phyloP scores from a whole-genome alignment of 2,329 filamentous ascomycete genomes.

The Aspergillus neoniger region DNA sequence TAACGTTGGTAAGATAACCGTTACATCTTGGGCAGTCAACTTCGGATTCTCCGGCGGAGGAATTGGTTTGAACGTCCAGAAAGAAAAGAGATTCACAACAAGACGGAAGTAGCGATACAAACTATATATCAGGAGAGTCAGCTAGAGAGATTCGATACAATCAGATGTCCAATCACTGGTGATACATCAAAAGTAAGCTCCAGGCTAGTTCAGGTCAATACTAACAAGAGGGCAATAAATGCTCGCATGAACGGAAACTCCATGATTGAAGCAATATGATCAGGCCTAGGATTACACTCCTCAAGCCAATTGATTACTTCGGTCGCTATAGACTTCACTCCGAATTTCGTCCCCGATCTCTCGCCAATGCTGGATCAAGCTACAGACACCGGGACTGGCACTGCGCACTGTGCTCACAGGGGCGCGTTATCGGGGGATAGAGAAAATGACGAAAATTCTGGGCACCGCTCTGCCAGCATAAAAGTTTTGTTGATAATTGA shows the following conservation, averaged over 20 bases:
- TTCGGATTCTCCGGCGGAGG: constrained; percentile 79
- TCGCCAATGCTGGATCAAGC: background rate
- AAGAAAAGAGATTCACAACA: constrained; percentile 79
- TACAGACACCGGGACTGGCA: background rate
- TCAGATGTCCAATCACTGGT: too few relatives aligned
- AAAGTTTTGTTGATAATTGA: background rate
- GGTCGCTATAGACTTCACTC: background rate
- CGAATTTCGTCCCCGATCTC: background rate
- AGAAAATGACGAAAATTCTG: background rate
- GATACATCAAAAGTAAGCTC: background rate
- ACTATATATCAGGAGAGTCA: constrained; percentile 52
- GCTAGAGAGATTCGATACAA: background rate
- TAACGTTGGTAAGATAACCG: constrained; percentile 90
- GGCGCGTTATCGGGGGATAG: background rate
- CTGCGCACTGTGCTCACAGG: background rate
- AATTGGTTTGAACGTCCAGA: constrained; percentile 84
- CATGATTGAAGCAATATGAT: constrained; percentile 27
- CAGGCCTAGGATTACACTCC: background rate
- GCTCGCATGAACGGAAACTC: constrained; percentile 42
- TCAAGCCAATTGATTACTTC: background rate
- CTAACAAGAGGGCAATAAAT: constrained; percentile 47
- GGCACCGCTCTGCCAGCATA: background rate
- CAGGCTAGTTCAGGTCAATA: constrained; percentile 15
- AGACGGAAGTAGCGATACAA: constrained; percentile 84
- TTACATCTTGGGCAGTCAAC: constrained; percentile 80